phyloP scores from a whole-genome alignment of 345 rosid species.

The Punica granatum region DNA sequence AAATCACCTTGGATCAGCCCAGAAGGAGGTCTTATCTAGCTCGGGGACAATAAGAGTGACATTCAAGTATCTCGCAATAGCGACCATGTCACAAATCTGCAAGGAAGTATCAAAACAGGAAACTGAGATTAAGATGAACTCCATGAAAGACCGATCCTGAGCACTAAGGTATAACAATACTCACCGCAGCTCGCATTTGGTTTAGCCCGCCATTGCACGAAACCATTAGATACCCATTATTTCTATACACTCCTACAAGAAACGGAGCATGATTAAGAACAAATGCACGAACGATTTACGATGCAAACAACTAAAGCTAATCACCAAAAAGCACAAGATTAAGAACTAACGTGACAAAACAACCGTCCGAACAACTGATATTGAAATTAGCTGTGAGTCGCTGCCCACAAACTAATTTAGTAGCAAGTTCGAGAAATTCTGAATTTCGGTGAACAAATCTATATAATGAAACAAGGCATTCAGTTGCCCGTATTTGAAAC shows the following conservation, averaged over 20 bases:
- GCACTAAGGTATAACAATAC: conserved; percentile 8
- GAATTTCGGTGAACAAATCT: too few species aligned
- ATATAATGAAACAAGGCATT: too few species aligned
- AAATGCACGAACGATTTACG: background rate
- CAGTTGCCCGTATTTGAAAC: background rate
- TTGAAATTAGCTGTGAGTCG: too few species aligned
- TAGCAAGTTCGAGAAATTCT: too few species aligned
- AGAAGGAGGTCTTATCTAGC: conserved; percentile 89
- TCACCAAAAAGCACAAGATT: background rate
- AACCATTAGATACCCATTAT: conserved; percentile 88
- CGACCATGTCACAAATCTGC: conserved; percentile 98
- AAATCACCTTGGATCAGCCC: conserved; percentile 86
- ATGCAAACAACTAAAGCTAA: background rate
- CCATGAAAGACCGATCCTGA: background rate
- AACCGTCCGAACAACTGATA: too few species aligned
- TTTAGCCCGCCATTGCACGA: conserved; percentile 99
- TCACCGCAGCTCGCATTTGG: conserved; percentile 98
- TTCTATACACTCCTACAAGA: conserved; percentile 67
- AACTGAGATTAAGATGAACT: conserved; percentile 5
- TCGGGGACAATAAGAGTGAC: conserved; percentile 92
- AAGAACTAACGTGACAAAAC: background rate
- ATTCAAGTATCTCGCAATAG: conserved; percentile 76
- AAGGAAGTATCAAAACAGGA: conserved; percentile 13
- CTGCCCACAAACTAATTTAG: too few species aligned
- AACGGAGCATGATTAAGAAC: background rate